phyloP scores from a whole-genome alignment of 768 basidiomycete species.

The Peribolospora kevripleyi region DNA sequence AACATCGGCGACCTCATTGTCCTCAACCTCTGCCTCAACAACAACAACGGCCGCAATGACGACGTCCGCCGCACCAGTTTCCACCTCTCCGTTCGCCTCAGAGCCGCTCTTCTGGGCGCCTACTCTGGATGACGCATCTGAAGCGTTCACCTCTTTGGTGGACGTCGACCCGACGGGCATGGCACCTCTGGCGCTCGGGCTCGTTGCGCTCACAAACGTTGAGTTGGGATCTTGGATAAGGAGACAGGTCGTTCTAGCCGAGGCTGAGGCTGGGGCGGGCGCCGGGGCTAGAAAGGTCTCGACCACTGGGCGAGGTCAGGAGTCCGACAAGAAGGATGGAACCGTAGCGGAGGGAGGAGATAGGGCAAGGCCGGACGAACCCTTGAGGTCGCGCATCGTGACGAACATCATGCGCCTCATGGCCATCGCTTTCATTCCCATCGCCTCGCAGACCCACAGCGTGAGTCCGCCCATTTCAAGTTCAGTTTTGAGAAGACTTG shows the following conservation, averaged over 20 bases:
- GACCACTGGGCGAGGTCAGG: too few species aligned
- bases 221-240: conserved; percentile 14
- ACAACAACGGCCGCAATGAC: neutral
- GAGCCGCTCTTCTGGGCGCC: neutral
- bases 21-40: neutral
- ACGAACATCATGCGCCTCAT: too few species aligned
- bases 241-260: neutral
- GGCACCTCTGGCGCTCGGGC: conserved; percentile 17
- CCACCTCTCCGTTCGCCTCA: neutral
- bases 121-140: neutral
- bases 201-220: conserved; percentile 19
- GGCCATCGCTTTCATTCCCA: too few species aligned
- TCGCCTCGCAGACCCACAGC: too few species aligned
- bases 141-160: conserved; percentile 17
- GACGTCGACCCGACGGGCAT: conserved; percentile 16
- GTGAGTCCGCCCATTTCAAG: too few species aligned
- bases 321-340: too few species aligned
- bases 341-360: too few species aligned
- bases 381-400: too few species aligned
- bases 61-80: neutral
- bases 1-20: too few species aligned
- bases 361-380: too few species aligned
- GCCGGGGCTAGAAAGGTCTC: neutral
- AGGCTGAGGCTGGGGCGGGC: neutral
- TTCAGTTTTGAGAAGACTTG: too few species aligned